Evolutionary conservation across 1,139 yeast genomes (phyloP).

Genomic region (Nakaseomyces kungkrabaensis): DNA sequence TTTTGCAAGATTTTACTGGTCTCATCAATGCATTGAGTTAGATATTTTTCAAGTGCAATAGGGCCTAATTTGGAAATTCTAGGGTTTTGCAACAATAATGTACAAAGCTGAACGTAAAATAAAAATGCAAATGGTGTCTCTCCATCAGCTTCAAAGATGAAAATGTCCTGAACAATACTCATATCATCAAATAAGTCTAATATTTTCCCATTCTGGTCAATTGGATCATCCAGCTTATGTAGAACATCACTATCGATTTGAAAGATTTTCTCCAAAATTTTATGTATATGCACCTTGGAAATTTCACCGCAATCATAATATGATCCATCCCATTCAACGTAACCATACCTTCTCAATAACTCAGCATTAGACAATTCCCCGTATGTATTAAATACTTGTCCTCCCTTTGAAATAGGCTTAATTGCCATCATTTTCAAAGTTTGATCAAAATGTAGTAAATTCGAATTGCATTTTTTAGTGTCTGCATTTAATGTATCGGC

Average conservation of each 20-base stretch:
- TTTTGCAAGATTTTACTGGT: constrained; percentile 29
- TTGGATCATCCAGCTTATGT: constrained; percentile 19
- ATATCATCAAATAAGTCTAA: constrained; percentile 39
- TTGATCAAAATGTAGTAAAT: constrained; percentile 41
- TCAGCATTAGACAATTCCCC: constrained; percentile 89
- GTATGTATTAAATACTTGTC: constrained; percentile 78
- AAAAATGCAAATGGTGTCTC: constrained; percentile 50
- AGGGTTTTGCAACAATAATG: constrained; percentile 16
- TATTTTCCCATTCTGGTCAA: constrained; percentile 27
- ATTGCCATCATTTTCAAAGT: constrained; percentile 60
- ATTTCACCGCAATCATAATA: constrained; percentile 76
- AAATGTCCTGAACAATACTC: constrained; percentile 46
- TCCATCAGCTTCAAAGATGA: constrained; percentile 50
- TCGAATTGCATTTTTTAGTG: constrained; percentile 69
- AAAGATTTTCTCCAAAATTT: constrained; percentile 9
- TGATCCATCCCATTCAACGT: constrained; percentile 70
- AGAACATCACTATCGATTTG: constrained; percentile 27
- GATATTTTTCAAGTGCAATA: constrained; percentile 7
- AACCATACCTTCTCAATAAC: constrained; percentile 80
- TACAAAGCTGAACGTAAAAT: constrained; percentile 40
- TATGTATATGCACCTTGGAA: constrained; percentile 35
- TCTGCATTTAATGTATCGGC: constrained; percentile 90
- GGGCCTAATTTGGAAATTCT: constrained; percentile 6
- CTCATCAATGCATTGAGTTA: constrained; percentile 25
- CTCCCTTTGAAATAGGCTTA: constrained; percentile 49